Conservation (phyloP, 192 early-diverging fungal genomes). For the Endogone sp. region DNA sequence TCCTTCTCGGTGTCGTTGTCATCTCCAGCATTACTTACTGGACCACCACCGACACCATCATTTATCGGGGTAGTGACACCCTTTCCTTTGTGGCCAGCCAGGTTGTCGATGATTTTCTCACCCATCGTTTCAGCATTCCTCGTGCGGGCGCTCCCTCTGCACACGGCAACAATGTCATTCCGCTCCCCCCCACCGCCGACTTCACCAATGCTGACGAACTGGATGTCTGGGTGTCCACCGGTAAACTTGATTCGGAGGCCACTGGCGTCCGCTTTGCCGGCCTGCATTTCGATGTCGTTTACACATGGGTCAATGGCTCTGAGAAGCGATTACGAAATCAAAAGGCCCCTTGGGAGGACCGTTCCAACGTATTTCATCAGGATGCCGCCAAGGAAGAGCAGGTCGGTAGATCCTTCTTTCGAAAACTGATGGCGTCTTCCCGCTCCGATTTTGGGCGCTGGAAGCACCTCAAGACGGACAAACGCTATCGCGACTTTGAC, state of each 20-base stretch:
- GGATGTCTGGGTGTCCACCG: not conserved
- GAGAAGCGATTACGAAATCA: conserved; percentile 3
- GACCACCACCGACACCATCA: not conserved
- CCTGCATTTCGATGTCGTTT: conserved; percentile 25
- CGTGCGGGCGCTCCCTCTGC: not conserved
- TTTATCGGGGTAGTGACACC: no score
- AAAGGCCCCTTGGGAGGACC: not conserved
- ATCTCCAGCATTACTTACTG: not conserved
- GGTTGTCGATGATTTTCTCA: no score
- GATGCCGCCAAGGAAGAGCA: not conserved
- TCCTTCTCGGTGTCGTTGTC: not conserved
- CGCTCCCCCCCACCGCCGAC: not conserved
- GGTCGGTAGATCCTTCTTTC: no score
- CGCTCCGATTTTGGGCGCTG: not conserved
- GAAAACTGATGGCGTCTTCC: no score
- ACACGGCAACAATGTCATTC: not conserved
- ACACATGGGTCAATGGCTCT: conserved; percentile 43
- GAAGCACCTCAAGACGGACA: conserved; percentile 3
- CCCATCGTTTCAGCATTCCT: no score
- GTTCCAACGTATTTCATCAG: not conserved
- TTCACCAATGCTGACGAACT: not conserved
- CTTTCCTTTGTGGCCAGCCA: no score
- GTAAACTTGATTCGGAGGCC: not conserved
- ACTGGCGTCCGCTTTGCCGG: not conserved
- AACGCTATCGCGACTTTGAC: conserved; percentile 33